Evolutionary conservation across 495 filamentous ascomycete genomes (phyloP).

Genomic region (Talaromyces nanjingensis): DNA sequence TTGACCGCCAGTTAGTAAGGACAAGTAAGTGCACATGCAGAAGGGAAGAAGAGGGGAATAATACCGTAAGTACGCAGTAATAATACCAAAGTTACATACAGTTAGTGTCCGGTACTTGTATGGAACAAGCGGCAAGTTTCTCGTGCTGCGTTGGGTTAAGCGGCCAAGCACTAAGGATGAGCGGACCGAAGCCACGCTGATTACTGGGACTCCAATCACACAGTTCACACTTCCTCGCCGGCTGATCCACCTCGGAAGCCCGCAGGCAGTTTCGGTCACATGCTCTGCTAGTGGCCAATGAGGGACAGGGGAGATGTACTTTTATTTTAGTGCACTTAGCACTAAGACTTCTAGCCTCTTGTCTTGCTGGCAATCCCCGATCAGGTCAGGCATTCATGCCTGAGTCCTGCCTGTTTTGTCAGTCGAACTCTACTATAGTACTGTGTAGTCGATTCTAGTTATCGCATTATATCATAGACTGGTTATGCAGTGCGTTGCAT

Average conservation of each 20-base stretch:
- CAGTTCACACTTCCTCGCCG: neutral
- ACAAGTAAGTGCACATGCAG: too few species aligned
- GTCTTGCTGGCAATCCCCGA: neutral
- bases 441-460: too few species aligned
- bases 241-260: conserved; percentile 9
- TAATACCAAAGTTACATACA: neutral
- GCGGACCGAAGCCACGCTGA: conserved; percentile 12
- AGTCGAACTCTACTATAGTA: too few species aligned
- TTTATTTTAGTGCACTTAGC: too few species aligned
- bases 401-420: neutral
- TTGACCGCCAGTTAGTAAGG: conserved; percentile 1
- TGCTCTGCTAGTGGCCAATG: conserved; percentile 6
- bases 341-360: too few species aligned
- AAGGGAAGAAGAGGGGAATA: too few species aligned
- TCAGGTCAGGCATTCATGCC: conserved; percentile 5
- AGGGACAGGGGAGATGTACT: neutral
- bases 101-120: conserved; percentile 1
- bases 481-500: too few species aligned
- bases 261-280: conserved; percentile 11
- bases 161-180: neutral
- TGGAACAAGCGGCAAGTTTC: neutral
- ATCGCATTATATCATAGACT: too few species aligned
- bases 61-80: neutral
- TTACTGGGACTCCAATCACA: conserved; percentile 12
- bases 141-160: neutral